Percentiles rank a stretch among this genome's conserved stretches.
phyloP scores from a whole-genome alignment of 2,329 filamentous ascomycete species.

The Phaeosphaeria sp. region DNA sequence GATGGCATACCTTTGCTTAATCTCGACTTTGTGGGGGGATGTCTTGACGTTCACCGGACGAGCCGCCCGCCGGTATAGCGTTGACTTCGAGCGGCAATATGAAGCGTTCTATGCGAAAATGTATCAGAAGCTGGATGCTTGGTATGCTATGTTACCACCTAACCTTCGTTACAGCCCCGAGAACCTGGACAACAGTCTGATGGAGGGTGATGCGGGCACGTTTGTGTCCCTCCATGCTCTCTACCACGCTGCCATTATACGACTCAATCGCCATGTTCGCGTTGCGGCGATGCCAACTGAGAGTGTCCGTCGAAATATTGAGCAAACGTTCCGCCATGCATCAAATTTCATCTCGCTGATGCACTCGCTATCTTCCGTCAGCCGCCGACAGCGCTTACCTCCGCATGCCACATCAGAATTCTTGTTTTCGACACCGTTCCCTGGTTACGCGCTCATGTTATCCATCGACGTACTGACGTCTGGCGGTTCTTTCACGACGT shows the following conservation, averaged over 20 bases:
- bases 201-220: constrained; percentile 61
- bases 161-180: constrained; percentile 61
- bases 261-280: constrained; percentile 66
- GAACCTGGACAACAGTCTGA: constrained; percentile 64
- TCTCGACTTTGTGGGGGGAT: constrained; percentile 70
- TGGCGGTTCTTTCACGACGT: constrained; percentile 52
- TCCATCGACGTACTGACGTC: constrained; percentile 72
- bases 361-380: constrained; percentile 36
- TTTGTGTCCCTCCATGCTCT: constrained; percentile 71
- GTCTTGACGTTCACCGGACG: constrained; percentile 67
- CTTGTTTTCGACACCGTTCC: constrained; percentile 61
- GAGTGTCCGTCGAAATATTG: constrained; percentile 39
- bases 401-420: constrained; percentile 36
- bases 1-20: constrained; percentile 67
- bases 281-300: constrained; percentile 33
- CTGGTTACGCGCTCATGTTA: constrained; percentile 67
- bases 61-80: constrained; percentile 52
- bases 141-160: constrained; percentile 63
- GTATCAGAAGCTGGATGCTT: constrained; percentile 61
- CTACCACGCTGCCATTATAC: constrained; percentile 69
- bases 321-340: constrained; percentile 36
- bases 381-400: constrained; percentile 35
- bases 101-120: constrained; percentile 62
- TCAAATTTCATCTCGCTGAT: constrained; percentile 41
- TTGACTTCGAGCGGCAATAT: constrained; percentile 54